Percentiles rank a stretch among this genome's conserved stretches.
phyloP scores from a whole-genome alignment of 768 basidiomycete species.

The Leccinum boreale region DNA sequence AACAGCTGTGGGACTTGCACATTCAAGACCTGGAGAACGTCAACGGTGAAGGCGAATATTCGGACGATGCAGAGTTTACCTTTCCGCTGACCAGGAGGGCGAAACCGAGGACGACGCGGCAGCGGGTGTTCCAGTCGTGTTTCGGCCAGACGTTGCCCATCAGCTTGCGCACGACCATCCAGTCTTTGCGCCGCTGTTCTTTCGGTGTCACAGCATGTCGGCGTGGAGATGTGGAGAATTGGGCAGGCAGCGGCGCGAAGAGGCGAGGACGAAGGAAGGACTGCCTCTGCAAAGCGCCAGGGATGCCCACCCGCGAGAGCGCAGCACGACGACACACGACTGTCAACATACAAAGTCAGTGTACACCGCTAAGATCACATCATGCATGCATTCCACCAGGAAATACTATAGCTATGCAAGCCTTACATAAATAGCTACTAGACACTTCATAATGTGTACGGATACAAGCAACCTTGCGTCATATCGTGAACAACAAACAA shows the following conservation, averaged over 20 bases:
- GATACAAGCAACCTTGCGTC: constrained; percentile 2
- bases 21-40: constrained; percentile 68
- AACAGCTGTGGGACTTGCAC: constrained; percentile 98
- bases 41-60: not conserved
- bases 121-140: constrained; percentile 76
- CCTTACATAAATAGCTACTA: not conserved
- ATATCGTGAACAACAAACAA: constrained; percentile 1
- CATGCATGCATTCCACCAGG: not conserved
- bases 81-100: constrained; percentile 80
- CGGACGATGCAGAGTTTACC: constrained; percentile 41
- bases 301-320: constrained; percentile 5
- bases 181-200: constrained; percentile 75
- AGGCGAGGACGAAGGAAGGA: constrained; percentile 3
- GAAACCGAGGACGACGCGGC: constrained; percentile 81
- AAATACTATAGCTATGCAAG: not conserved
- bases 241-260: not conserved
- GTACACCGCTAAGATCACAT: not conserved
- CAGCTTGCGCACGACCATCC: constrained; percentile 81
- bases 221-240: constrained; percentile 19
- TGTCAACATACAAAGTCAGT: constrained; percentile 21
- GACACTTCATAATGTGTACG: not conserved
- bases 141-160: constrained; percentile 91
- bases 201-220: constrained; percentile 19
- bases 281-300: constrained; percentile 2
- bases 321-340: constrained; percentile 22